phyloP scores from a whole-genome alignment of 768 basidiomycete species.

The Trametes cubensis region DNA sequence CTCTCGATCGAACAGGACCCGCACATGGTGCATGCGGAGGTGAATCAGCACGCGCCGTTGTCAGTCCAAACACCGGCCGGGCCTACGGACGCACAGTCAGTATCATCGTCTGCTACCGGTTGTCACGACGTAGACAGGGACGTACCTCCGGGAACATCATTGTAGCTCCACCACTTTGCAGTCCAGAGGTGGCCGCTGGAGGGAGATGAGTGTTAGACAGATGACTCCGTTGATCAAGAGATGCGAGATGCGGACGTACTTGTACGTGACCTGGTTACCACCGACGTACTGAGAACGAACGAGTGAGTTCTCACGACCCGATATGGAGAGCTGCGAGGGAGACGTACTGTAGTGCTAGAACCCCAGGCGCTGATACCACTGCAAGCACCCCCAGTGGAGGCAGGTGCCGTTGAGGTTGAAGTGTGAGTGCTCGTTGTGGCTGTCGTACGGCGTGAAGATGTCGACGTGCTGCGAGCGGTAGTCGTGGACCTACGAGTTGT shows the following conservation, averaged over 20 bases:
- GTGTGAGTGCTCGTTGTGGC: neutral
- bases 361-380: slow-evolving; percentile 29
- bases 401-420: slow-evolving; percentile 4
- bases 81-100: slow-evolving; percentile 16
- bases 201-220: neutral
- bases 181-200: slow-evolving; percentile 33
- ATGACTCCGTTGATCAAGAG: neutral
- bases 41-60: slow-evolving; percentile 30
- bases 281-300: slow-evolving; percentile 26
- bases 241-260: neutral
- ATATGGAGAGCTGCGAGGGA: too few species aligned
- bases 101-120: neutral
- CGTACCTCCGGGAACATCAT: slow-evolving; percentile 32
- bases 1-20: neutral
- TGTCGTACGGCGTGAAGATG: neutral
- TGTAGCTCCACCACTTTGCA: slow-evolving; percentile 36
- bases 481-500: neutral
- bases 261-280: slow-evolving; percentile 27
- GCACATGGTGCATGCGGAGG: neutral
- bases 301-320: neutral
- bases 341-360: slow-evolving; percentile 29
- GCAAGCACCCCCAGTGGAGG: slow-evolving; percentile 24
- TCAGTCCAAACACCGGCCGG: slow-evolving; percentile 31
- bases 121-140: neutral
- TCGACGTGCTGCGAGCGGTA: neutral